Evolutionary conservation across 805 yeast species (phyloP).

Genomic region (Nakazawaea siamensis): DNA sequence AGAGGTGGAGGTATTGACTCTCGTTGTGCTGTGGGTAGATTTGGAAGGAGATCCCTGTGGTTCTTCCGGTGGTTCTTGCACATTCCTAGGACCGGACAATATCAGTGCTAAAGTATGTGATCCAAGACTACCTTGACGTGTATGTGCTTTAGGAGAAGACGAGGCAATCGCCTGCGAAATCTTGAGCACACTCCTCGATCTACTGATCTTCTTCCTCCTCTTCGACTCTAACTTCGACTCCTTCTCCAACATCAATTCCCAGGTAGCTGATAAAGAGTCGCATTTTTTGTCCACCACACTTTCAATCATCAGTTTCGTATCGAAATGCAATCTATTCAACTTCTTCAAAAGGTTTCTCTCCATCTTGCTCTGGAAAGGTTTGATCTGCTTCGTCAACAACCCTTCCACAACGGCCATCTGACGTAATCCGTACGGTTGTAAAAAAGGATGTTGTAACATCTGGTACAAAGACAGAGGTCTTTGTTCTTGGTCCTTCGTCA

Average conservation of each 20-base stretch:
- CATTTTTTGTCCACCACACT: constrained; percentile 52
- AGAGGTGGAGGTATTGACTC: constrained; percentile 2
- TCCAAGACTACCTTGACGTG: constrained; percentile 5
- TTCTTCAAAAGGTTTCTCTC: constrained; percentile 57
- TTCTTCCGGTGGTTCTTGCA: not conserved
- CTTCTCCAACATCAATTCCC: constrained; percentile 57
- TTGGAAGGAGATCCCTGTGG: constrained; percentile 5
- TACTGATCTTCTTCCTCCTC: constrained; percentile 4
- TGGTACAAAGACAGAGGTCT: constrained; percentile 49
- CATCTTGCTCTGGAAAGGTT: constrained; percentile 48
- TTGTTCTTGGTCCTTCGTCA: constrained; percentile 55
- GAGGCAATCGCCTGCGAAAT: constrained; percentile 8
- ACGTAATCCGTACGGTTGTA: constrained; percentile 35
- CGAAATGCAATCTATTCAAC: constrained; percentile 53
- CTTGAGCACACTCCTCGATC: constrained; percentile 9
- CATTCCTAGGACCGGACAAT: not conserved
- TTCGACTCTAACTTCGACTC: constrained; percentile 26
- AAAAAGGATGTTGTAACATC: constrained; percentile 42
- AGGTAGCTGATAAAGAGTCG: constrained; percentile 68
- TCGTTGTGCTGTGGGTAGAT: constrained; percentile 5
- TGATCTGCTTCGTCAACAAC: constrained; percentile 24
- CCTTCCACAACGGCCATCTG: constrained; percentile 32
- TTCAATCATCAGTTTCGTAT: constrained; percentile 47
- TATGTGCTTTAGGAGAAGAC: constrained; percentile 2
- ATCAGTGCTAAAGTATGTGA: not conserved